Percentiles rank a stretch among this genome's conserved stretches.
Conservation (phyloP, 1,139 yeast species). For the Yamadazyma dendronema region DNA sequence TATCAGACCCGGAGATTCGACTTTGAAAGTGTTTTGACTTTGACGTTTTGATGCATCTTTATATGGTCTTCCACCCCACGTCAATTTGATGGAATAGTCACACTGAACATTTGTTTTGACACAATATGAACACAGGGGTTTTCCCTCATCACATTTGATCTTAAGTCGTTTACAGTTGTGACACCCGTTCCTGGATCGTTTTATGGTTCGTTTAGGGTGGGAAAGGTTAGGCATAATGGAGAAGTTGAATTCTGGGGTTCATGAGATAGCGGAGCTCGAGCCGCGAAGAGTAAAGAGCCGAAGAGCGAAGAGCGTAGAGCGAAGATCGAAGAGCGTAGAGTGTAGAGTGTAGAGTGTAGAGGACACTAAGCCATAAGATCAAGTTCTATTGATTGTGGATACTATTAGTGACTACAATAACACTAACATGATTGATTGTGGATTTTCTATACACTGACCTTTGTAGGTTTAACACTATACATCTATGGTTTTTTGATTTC, state of each 20-base stretch:
- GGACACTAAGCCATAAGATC: too few relatives aligned
- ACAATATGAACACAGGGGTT: conserved; percentile 67
- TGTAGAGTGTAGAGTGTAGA: too few relatives aligned
- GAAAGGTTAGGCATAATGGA: background rate
- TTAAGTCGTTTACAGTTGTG: conserved; percentile 67
- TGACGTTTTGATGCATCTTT: conserved; percentile 35
- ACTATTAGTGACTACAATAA: too few relatives aligned
- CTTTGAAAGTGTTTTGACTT: background rate
- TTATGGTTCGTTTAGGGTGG: conserved; percentile 10
- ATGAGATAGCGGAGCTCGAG: background rate
- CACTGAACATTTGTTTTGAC: conserved; percentile 45
- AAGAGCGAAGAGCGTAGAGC: too few relatives aligned
- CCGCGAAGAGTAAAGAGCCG: too few relatives aligned
- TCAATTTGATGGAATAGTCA: conserved; percentile 63
- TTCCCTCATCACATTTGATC: conserved; percentile 70
- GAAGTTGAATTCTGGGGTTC: too few relatives aligned
- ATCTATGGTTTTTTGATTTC: too few relatives aligned
- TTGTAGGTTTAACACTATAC: too few relatives aligned
- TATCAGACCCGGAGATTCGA: background rate
- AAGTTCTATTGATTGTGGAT: too few relatives aligned
- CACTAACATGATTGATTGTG: too few relatives aligned
- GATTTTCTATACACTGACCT: too few relatives aligned
- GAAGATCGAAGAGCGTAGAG: too few relatives aligned
- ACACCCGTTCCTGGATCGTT: conserved; percentile 50
- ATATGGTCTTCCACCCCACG: conserved; percentile 80